Percentiles rank a stretch among this genome's conserved stretches.
phyloP scores from a whole-genome alignment of 306 rosid species.

The Arachis hypogaea region DNA sequence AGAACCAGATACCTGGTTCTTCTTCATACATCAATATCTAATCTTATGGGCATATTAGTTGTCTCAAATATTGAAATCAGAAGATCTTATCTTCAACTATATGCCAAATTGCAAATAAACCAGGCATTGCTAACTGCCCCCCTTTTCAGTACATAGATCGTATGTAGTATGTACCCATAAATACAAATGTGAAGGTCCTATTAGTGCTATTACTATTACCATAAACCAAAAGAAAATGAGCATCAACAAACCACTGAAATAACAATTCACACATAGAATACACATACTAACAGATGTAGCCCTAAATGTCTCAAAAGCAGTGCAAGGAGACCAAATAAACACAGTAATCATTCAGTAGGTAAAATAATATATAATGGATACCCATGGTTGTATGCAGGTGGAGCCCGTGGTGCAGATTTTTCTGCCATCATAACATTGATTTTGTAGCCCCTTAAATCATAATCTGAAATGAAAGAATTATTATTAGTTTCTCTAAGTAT shows the following conservation, averaged over 20 bases:
- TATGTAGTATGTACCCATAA: no score
- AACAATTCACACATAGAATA: neutral
- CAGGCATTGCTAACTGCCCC: neutral
- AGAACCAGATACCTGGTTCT: neutral
- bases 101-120: neutral
- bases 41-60: neutral
- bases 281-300: neutral
- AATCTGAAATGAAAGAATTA: conserved; percentile 56
- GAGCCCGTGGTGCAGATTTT: conserved; percentile 77
- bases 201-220: neutral
- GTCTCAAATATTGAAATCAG: neutral
- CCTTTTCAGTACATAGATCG: no score
- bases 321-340: neutral
- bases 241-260: neutral
- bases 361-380: conserved; percentile 38
- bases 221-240: neutral
- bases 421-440: conserved; percentile 94
- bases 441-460: conserved; percentile 83
- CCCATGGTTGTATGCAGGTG: conserved; percentile 71
- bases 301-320: conserved; percentile 4
- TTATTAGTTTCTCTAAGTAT: conserved; percentile 15
- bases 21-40: neutral
- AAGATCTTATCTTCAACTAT: neutral
- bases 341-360: neutral
- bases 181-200: neutral